phyloP scores from a whole-genome alignment of 345 rosid genomes.

The Euphorbia lathyris region DNA sequence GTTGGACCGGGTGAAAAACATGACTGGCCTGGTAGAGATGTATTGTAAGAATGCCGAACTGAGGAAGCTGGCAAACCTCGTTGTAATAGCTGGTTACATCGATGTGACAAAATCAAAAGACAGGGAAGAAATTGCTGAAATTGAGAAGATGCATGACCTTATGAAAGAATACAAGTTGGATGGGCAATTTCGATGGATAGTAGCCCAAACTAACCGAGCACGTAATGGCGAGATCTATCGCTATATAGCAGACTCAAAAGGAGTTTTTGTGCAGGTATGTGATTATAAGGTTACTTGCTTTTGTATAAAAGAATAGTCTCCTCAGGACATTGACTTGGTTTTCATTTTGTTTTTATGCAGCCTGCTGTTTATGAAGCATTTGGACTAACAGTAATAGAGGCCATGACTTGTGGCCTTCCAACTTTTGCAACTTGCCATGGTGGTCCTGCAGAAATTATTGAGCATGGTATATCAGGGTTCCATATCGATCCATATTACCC shows the following conservation, averaged over 20 bases:
- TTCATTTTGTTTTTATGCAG: constrained; percentile 28
- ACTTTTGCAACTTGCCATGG: constrained; percentile 94
- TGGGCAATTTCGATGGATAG: constrained; percentile 91
- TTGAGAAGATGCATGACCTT: constrained; percentile 81
- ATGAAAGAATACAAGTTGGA: constrained; percentile 60
- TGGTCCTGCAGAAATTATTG: constrained; percentile 97
- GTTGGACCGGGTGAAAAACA: constrained; percentile 88
- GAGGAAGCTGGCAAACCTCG: constrained; percentile 88
- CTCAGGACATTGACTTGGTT: background rate
- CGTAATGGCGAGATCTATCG: constrained; percentile 96
- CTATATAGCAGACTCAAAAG: constrained; percentile 77
- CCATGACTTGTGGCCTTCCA: constrained; percentile 98
- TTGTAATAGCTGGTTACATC: constrained; percentile 78
- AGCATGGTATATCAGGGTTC: constrained; percentile 74
- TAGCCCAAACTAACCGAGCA: constrained; percentile 88
- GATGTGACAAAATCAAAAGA: constrained; percentile 78
- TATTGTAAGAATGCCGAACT: constrained; percentile 62
- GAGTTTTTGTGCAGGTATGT: constrained; percentile 88
- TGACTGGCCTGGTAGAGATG: constrained; percentile 84
- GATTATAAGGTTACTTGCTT: background rate
- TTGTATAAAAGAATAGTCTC: background rate
- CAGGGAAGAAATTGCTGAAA: constrained; percentile 93
- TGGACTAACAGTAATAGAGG: constrained; percentile 95
- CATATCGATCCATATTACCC: constrained; percentile 98
- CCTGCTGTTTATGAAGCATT: constrained; percentile 99